phyloP scores from a whole-genome alignment of 2,329 filamentous ascomycete genomes.

The Phyllachora maydis region DNA sequence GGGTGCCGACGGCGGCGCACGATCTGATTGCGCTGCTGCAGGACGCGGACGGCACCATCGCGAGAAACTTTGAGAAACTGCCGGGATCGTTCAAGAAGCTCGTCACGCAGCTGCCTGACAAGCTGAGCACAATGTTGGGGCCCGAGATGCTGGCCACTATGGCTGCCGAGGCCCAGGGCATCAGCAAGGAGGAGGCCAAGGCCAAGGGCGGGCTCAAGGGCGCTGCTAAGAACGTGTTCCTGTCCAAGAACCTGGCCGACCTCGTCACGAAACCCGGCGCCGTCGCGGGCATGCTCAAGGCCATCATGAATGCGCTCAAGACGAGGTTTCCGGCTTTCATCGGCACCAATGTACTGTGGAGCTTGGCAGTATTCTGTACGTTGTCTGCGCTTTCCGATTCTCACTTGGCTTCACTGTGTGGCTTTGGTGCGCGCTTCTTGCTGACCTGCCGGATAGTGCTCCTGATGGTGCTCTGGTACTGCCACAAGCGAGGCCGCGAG shows the following conservation, averaged over 20 bases:
- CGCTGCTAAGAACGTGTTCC: conserved; percentile 44
- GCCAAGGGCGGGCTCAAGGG: conserved; percentile 19
- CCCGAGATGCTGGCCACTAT: conserved; percentile 71
- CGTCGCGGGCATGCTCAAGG: conserved; percentile 63
- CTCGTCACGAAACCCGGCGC: conserved; percentile 75
- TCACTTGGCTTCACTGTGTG: too few species aligned
- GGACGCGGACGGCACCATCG: conserved; percentile 38
- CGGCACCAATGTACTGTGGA: conserved; percentile 82
- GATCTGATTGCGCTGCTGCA: conserved; percentile 52
- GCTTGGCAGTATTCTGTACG: conserved; percentile 69
- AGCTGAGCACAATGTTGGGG: conserved; percentile 53
- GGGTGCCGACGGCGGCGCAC: conserved; percentile 79
- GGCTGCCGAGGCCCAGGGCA: conserved; percentile 52
- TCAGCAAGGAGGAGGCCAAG: conserved; percentile 27
- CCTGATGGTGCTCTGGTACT: conserved; percentile 94
- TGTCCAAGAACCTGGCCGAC: conserved; percentile 54
- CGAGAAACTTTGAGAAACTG: conserved; percentile 41
- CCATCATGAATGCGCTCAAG: conserved; percentile 79
- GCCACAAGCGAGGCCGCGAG: conserved; percentile 84
- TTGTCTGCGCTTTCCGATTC: too few species aligned
- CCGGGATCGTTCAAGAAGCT: conserved; percentile 69
- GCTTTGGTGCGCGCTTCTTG: too few species aligned
- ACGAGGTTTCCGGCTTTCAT: conserved; percentile 77
- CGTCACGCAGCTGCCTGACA: conserved; percentile 65
- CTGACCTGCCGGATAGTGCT: conserved; percentile 29